Conservation (phyloP, 139 green algal genomes). For the Chlamydomonas asymmetrica region DNA sequence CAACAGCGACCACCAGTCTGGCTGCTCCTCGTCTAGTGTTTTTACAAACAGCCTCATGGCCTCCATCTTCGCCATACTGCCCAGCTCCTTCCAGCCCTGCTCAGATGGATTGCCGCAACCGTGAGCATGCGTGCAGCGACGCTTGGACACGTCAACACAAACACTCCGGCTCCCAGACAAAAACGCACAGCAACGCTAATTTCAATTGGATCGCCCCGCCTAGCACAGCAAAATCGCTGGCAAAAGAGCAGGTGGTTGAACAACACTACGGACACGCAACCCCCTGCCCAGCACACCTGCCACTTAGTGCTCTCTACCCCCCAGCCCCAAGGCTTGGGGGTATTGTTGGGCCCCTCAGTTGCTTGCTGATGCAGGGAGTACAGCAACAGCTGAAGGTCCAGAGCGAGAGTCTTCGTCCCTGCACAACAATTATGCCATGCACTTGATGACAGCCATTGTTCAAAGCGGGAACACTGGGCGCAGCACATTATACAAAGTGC, state of each 20-base stretch:
- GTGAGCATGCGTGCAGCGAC: not conserved
- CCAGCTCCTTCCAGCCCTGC: conserved; percentile 64
- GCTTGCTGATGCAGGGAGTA: conserved; percentile 89
- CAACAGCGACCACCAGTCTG: conserved; percentile 34
- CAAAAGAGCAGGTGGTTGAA: not conserved
- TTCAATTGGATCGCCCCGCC: not conserved
- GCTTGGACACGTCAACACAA: not conserved
- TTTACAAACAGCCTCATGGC: conserved; percentile 94
- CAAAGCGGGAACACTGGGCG: not conserved
- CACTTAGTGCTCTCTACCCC: conserved; percentile 83
- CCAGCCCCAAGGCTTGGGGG: conserved; percentile 84
- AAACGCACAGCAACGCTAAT: not conserved
- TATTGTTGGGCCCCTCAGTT: conserved; percentile 74
- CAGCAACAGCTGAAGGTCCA: conserved; percentile 80
- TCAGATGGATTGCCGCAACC: not conserved
- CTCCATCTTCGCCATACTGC: conserved; percentile 81
- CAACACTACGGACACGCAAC: no score
- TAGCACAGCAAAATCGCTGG: not conserved
- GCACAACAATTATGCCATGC: conserved; percentile 13
- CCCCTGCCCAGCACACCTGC: conserved; percentile 17
- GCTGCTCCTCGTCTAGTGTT: conserved; percentile 82
- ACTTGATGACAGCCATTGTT: not conserved
- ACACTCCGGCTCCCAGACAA: not conserved
- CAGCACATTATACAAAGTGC: not conserved
- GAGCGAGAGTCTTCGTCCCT: conserved; percentile 54